phyloP scores from a whole-genome alignment of 2,329 filamentous ascomycete species.

The Pseudophaeomoniella oleicola region DNA sequence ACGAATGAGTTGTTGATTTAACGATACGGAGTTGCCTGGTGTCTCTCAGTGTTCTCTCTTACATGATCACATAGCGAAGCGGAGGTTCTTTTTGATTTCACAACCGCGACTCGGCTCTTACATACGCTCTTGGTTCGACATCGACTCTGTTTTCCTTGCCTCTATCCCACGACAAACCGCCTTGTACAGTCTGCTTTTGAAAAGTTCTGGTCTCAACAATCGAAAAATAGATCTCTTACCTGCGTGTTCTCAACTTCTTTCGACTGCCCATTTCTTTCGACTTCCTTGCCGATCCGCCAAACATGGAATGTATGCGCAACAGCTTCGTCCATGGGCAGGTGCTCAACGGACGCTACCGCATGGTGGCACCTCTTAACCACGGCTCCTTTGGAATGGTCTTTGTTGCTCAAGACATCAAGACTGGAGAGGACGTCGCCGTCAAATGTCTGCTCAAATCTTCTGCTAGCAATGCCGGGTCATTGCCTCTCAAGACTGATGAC shows the following conservation, averaged over 20 bases:
- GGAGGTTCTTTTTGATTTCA: not conserved
- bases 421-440: slow-evolving; percentile 72
- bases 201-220: not conserved
- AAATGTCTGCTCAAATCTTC: slow-evolving; percentile 82
- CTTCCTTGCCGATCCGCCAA: not conserved
- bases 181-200: not conserved
- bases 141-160: too few relatives aligned
- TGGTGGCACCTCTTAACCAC: slow-evolving; percentile 89
- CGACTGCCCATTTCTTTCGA: not conserved
- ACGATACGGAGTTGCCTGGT: not conserved
- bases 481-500: slow-evolving; percentile 45
- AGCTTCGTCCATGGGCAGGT: slow-evolving; percentile 65
- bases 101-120: not conserved
- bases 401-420: slow-evolving; percentile 66
- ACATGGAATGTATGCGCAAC: slow-evolving; percentile 77
- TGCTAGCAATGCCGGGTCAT: slow-evolving; percentile 45
- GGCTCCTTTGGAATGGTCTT: slow-evolving; percentile 99
- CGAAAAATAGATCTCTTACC: not conserved
- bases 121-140: not conserved
- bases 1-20: not conserved
- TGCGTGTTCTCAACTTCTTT: not conserved
- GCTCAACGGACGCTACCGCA: slow-evolving; percentile 79
- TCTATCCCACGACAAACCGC: too few relatives aligned
- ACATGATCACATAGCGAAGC: not conserved
- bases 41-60: not conserved